Conservation (phyloP, 768 basidiomycete species). For the Tricholoma bakamatsutake region DNA sequence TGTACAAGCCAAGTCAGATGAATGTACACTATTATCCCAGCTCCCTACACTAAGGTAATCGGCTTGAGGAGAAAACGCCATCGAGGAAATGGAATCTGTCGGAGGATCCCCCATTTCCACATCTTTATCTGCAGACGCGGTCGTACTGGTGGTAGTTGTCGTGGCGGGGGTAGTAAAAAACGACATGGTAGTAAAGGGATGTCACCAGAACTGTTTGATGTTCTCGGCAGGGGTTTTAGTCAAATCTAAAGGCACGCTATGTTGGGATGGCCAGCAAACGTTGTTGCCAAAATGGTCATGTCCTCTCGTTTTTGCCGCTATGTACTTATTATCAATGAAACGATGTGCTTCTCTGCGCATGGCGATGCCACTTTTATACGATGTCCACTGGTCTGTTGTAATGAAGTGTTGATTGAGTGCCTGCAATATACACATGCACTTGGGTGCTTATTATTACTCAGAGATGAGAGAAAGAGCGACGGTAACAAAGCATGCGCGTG, state of each 20-base stretch:
- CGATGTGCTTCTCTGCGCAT: too few species aligned
- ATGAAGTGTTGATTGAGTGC: too few species aligned
- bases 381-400: too few species aligned
- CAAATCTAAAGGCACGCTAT: neutral
- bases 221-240: neutral
- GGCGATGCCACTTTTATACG: too few species aligned
- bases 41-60: slow-evolving; percentile 90
- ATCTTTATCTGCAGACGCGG: slow-evolving; percentile 60
- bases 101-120: slow-evolving; percentile 79
- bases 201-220: neutral
- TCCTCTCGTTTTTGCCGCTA: neutral
- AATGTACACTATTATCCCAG: slow-evolving; percentile 87
- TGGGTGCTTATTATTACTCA: too few species aligned
- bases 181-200: slow-evolving; percentile 24
- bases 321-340: too few species aligned
- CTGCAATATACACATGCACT: too few species aligned
- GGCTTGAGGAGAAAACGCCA: slow-evolving; percentile 79
- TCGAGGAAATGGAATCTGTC: slow-evolving; percentile 78
- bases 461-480: neutral
- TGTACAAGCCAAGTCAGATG: neutral
- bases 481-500: neutral
- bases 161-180: slow-evolving; percentile 32
- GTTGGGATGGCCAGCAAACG: neutral
- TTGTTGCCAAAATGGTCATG: neutral
- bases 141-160: slow-evolving; percentile 25